These are phyloP conservation scores for Chaetomium fimeti DNA, from an alignment of 495 filamentous ascomycete genomes.

Conservation along the genomic window DNA sequence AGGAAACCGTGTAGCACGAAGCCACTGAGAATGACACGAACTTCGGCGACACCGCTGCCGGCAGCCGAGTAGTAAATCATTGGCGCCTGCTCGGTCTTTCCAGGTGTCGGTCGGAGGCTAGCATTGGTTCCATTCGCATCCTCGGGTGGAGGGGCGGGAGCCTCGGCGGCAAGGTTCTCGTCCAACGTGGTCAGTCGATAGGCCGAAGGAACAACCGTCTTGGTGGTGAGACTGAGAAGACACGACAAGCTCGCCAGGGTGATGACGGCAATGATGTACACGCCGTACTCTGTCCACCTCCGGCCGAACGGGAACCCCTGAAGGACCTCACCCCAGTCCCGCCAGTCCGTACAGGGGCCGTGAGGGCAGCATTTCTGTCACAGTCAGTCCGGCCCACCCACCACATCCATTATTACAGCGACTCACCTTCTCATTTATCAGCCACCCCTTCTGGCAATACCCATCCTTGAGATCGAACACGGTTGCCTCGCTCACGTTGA, in stretches of 20 bases:
- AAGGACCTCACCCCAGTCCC: conserved; percentile 70
- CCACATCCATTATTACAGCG: no score
- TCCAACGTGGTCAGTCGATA: conserved; percentile 84
- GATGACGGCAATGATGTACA: conserved; percentile 71
- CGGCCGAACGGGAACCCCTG: conserved; percentile 52
- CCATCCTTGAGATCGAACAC: conserved; percentile 91
- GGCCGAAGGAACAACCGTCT: conserved; percentile 85
- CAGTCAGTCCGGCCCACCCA: conserved; percentile 21
- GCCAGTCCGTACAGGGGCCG: conserved; percentile 67
- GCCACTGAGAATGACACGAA: conserved; percentile 94
- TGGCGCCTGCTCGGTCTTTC: conserved; percentile 50
- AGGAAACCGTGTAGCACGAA: conserved; percentile 97
- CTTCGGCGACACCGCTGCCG: conserved; percentile 94
- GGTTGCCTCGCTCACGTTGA: conserved; percentile 79
- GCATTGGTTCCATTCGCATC: conserved; percentile 40
- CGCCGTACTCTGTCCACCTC: conserved; percentile 66
- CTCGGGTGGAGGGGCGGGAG: conserved; percentile 39
- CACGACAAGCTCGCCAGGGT: conserved; percentile 73
- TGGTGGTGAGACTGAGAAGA: conserved; percentile 77
- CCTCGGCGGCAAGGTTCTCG: conserved; percentile 61
- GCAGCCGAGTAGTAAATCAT: conserved; percentile 96
- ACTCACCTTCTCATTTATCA: conserved; percentile 62
- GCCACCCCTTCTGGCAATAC: conserved; percentile 73
- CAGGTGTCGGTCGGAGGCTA: conserved; percentile 38
- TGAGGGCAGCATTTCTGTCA: conserved; percentile 67